These are phyloP conservation scores for Musa troglodytarum DNA, from an alignment of 176 grass and related monocot genomes.

Conservation along the genomic window DNA sequence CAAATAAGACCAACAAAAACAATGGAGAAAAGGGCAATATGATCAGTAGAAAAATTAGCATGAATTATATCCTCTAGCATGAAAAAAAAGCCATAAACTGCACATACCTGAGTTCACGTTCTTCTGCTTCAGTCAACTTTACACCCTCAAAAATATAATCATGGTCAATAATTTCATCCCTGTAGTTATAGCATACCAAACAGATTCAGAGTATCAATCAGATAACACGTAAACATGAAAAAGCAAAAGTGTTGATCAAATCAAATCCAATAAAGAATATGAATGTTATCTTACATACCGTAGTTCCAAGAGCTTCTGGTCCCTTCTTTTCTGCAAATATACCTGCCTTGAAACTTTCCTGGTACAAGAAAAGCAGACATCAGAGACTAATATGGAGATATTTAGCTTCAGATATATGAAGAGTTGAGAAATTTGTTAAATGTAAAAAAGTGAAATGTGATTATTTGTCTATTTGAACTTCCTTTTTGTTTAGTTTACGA, in stretches of 20 bases:
- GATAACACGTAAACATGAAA: slow-evolving; percentile 4
- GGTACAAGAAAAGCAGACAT: slow-evolving; percentile 13
- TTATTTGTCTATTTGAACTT: neutral
- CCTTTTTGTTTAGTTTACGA: neutral
- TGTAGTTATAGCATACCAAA: slow-evolving; percentile 26
- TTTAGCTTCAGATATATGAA: neutral
- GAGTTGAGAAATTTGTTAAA: neutral
- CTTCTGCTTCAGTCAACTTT: slow-evolving; percentile 69
- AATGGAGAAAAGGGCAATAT: neutral
- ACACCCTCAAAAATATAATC: slow-evolving; percentile 81
- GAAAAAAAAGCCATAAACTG: neutral
- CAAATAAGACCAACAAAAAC: neutral
- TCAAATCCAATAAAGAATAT: slow-evolving; percentile 4
- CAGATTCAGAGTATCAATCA: slow-evolving; percentile 11
- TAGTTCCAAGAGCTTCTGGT: slow-evolving; percentile 88
- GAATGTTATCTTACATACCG: slow-evolving; percentile 36
- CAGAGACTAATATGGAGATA: slow-evolving; percentile 5
- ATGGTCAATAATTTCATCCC: slow-evolving; percentile 86
- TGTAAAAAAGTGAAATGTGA: neutral
- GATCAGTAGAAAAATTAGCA: slow-evolving; percentile 8
- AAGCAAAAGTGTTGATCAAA: neutral
- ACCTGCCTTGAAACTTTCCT: slow-evolving; percentile 83
- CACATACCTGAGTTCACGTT: slow-evolving; percentile 61
- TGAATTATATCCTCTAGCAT: neutral
- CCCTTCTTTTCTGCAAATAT: slow-evolving; percentile 76